Base-by-base conservation (phyloP, 805 yeast species). In the Kazachstania bromeliacearum region DNA sequence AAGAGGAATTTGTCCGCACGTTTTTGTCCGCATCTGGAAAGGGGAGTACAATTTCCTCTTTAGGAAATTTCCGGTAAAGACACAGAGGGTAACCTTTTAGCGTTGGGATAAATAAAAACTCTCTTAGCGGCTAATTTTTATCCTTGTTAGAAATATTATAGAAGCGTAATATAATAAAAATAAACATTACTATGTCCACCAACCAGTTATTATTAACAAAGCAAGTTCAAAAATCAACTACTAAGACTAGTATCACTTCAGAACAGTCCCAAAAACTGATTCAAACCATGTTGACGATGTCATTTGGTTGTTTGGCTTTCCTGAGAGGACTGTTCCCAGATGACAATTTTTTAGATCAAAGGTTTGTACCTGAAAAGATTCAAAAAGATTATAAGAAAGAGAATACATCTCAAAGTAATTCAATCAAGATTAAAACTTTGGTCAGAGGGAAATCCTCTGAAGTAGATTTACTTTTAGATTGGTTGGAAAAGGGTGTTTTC, bases 321-420 rank as follows among this genome's bases (percentile, higher is more conserved):
- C 53, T 76, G 12, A 60, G 82, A 39, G 76, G 77, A 1, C 54
- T 77, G 15, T 76, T 77, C 41, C 71, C 72, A 6, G 79, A 76
- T 41, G 70, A 66, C 9, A 64, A 62, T 46, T 77, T 71, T 48
- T 59, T 59, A 19, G 79, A 75, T 44, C 68, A 66, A 38, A 50
- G 61, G 25, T 70, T 69, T 49, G 62, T 63, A 4, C 67, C 68
- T 1, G 57, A 53, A 15, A 59, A 59, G 31, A 53, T 53, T 23
- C 57, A 53, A 19, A 44, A 44, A 17, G 48, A 46, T 30, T 57
- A 56, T 27, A 48, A 49, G 31, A 58, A 57, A 29, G 37, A 44
- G 28, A 35, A 31, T 21, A 42, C 41, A 4, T 30, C 44, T 4
- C 20, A 25, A 12, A 13, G 8, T 10, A 62, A 56, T 26, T 58